Evolutionary conservation across 306 rosid genomes (phyloP), one percentile per base, ranked within the genome.

Genomic region (Quercus suber): DNA sequence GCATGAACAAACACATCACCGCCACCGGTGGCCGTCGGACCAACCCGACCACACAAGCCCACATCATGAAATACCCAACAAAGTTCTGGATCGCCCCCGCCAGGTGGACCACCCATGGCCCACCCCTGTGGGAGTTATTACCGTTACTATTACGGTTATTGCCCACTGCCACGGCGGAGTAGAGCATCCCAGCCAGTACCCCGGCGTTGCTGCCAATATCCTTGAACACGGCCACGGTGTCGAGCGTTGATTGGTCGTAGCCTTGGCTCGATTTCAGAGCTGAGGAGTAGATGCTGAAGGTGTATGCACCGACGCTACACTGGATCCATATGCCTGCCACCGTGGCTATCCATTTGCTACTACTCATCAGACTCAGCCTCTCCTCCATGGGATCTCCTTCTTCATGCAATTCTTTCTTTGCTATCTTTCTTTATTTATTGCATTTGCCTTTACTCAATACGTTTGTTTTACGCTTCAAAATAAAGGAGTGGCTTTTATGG

Each of bases 191-290:
- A 25, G 99, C 82, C 41, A 92, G 83, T 68, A 90, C 55, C 31
- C 98, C 99, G 56, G 87, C 90, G 87, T 90, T 92, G 45, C 91
- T 94, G 1, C 98, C 99, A 57, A 95, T 85, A 83, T 92, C 97
- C 25, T 90, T 92, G 93, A 92, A 95, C 60, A 95, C 96, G 9
- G 97, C 91, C 25, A 95, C 94, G 31, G 94, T 87, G 81, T 93
- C 97, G 76, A 95, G 95, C 5, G 97, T 92, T 55, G 96, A 91
- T 80, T 95, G 97, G 35, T 91, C 90, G 82, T 92, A 92, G 59
- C 86, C 84, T 30, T 92, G 98, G 9, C 86, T 61, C 7, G 98
- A 87, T 73, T 95, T 95, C 79, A 95, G 91, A 0, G 81, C 82
- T 0, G 94, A 64, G 55, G 99, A 92, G 83, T 94, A 92, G 82